These are phyloP conservation scores for Ceratobasidium sp. DNA, from an alignment of 1,284 basidiomycete species.

Conservation along the genomic window DNA sequence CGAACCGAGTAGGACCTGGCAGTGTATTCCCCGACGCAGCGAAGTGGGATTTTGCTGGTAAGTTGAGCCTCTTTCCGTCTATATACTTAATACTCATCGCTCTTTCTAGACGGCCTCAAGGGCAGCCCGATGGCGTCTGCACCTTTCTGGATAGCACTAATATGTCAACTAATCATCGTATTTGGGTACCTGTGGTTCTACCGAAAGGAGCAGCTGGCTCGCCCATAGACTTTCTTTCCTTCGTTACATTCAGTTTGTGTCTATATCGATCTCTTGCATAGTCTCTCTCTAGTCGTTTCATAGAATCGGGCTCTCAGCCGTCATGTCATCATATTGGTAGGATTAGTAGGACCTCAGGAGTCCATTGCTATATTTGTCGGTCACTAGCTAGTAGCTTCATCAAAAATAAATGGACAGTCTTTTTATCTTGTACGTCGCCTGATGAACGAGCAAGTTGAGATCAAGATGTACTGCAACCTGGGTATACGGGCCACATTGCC, in stretches of 20 bases:
- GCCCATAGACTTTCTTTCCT: constrained; percentile 39
- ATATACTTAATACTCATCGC: constrained; percentile 47
- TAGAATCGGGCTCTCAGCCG: constrained; percentile 34
- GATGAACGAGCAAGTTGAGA: neutral
- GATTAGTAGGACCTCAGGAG: constrained; percentile 20
- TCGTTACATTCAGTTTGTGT: constrained; percentile 33
- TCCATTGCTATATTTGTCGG: constrained; percentile 45
- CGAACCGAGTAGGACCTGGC: constrained; percentile 83
- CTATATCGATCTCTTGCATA: constrained; percentile 44
- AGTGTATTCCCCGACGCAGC: constrained; percentile 93
- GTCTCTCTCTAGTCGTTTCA: constrained; percentile 34
- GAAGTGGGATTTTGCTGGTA: constrained; percentile 84
- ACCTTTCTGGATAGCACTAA: constrained; percentile 88
- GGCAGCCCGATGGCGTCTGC: constrained; percentile 82
- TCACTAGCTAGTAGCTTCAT: constrained; percentile 39
- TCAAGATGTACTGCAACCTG: no score
- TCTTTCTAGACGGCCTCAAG: constrained; percentile 50
- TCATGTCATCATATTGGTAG: constrained; percentile 43
- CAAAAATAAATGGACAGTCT: constrained; percentile 46
- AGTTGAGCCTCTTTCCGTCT: constrained; percentile 51
- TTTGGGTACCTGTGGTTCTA: constrained; percentile 96
- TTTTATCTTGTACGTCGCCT: constrained; percentile 15
- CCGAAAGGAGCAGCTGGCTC: constrained; percentile 80
- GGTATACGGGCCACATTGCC: no score
- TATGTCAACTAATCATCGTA: constrained; percentile 85